Evolutionary conservation across 2,329 filamentous ascomycete genomes (phyloP), one percentile per base, ranked within the genome.

Genomic region (Fusarium burgessii): DNA sequence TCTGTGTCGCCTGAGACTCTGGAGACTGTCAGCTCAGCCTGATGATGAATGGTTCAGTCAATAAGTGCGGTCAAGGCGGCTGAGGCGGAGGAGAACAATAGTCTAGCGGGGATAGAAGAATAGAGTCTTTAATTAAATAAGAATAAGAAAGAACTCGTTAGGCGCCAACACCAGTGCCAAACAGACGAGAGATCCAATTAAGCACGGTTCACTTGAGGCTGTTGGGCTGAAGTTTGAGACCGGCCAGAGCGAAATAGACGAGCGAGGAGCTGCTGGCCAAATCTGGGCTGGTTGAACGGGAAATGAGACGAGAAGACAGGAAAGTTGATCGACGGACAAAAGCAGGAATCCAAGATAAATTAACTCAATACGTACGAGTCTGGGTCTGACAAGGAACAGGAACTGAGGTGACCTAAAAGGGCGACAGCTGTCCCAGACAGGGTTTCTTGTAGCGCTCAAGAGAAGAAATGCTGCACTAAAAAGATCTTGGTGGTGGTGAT

Each of bases 151-250:
- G 40, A 36, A 47, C 50, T 41, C 13, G 35, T 66, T 43, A 52
- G 59, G 57, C 33, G 23, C 32, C 52, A 51, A 66, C 35, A 52
- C 38, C 51, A 55, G 62, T 50, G 51, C 51, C 59, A 36, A 51
- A 52, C 35, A 29, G 52, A 42, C 45, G 42, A 63, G 42, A 46
- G 61, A 47, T 58, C 67, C 67, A 70, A 70, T 62, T 58, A 49
- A 72, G 69, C 69, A 72, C 69, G 69, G 69, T 58, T 74, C 61
- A 58, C 55, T 68, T 49, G 20, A 56, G 43, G 58, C 56, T 59
- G 58, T 55, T 74, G 68, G 73, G 73, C 73, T 75, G 66, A 75
- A 70, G 72, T 74, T 62, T 75, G 73, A 75, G 73, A 75, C 71
- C 73, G 73, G 73, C 56, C 61, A 75, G 41, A 60, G 63, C 62